These are phyloP conservation scores for Isatis tinctoria DNA, from an alignment of 345 rosid species.

Conservation along the genomic window DNA sequence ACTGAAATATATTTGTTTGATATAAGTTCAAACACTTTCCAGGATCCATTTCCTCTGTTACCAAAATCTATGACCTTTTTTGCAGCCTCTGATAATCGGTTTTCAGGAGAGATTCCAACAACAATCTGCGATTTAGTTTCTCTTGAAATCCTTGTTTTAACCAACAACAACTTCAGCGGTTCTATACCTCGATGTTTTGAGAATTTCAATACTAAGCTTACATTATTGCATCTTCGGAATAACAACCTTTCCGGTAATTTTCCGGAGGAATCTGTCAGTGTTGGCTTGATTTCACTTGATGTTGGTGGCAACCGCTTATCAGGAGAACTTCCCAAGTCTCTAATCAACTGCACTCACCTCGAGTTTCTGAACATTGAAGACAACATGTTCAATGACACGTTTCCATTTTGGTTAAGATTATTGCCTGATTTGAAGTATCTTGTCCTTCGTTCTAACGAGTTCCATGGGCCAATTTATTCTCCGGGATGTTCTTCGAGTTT, in stretches of 20 bases:
- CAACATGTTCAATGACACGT: conserved; percentile 33
- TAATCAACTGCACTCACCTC: conserved; percentile 30
- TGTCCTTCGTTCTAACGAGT: conserved; percentile 41
- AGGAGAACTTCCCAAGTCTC: conserved; percentile 35
- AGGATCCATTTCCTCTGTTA: not conserved
- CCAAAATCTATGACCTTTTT: not conserved
- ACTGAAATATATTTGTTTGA: not conserved
- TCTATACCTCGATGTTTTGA: conserved; percentile 21
- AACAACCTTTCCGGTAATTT: conserved; percentile 23
- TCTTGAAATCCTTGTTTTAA: conserved; percentile 4
- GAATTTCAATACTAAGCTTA: not conserved
- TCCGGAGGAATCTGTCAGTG: not conserved
- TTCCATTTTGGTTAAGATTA: conserved; percentile 37
- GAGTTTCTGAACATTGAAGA: conserved; percentile 42
- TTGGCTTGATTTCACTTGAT: not conserved
- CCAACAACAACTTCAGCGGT: conserved; percentile 31
- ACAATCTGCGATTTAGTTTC: not conserved
- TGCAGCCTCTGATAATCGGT: not conserved
- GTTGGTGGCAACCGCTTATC: conserved; percentile 18
- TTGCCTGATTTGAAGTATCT: conserved; percentile 33
- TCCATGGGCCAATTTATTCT: conserved; percentile 36
- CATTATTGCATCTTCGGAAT: not conserved
- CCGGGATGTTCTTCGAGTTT: not conserved
- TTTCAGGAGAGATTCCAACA: conserved; percentile 10
- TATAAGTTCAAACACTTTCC: conserved; percentile 11